A percentile compares a stretch with the other conserved stretches of the same genome.
phyloP scores from a whole-genome alignment of 208 protist genomes.

The Trypanosoma avium region DNA sequence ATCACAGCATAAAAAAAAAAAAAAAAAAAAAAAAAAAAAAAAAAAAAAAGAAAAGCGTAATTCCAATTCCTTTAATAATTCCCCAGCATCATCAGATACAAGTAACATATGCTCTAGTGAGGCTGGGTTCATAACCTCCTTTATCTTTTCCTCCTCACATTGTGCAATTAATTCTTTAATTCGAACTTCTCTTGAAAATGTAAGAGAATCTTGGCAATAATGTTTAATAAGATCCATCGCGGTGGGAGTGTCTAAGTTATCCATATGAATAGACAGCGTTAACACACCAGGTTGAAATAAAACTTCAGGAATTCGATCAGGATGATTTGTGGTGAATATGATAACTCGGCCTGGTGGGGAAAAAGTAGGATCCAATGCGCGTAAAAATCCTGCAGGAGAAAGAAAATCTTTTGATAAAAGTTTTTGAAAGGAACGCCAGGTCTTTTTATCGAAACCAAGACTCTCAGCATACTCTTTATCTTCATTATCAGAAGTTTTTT shows the following conservation, averaged over 20 bases:
- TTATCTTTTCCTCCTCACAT: neutral
- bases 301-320: slow-evolving; percentile 68
- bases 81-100: slow-evolving; percentile 4
- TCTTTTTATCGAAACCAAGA: neutral
- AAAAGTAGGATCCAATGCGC: slow-evolving; percentile 84
- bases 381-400: slow-evolving; percentile 84
- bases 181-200: neutral
- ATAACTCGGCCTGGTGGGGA: slow-evolving; percentile 79
- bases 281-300: slow-evolving; percentile 67
- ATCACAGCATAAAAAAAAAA: neutral
- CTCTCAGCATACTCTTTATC: neutral
- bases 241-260: slow-evolving; percentile 32
- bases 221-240: slow-evolving; percentile 59
- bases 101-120: slow-evolving; percentile 41
- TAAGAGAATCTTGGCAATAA: slow-evolving; percentile 47
- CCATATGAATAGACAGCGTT: slow-evolving; percentile 71
- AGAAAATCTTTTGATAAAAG: slow-evolving; percentile 46
- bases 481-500: slow-evolving; percentile 1
- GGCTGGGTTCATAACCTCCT: slow-evolving; percentile 37
- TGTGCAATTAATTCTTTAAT: slow-evolving; percentile 16
- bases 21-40: slow-evolving; percentile 6
- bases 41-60: neutral
- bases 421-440: slow-evolving; percentile 4
- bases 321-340: slow-evolving; percentile 92
- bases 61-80: slow-evolving; percentile 33